Conservation (phyloP, 2,329 filamentous ascomycete species). For the Penicillium corylophilum region DNA sequence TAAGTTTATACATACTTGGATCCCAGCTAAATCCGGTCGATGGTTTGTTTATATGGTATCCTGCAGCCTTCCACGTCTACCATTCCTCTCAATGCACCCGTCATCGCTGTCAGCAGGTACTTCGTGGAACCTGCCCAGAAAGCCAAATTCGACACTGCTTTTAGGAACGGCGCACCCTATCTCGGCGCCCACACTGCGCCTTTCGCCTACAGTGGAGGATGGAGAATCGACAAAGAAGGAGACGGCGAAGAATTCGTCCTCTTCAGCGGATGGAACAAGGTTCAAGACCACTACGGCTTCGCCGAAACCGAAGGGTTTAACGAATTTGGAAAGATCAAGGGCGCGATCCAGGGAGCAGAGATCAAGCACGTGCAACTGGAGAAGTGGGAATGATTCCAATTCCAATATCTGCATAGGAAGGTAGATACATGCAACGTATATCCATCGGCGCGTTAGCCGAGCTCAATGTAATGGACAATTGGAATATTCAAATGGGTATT, state of each 20-base stretch:
- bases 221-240: constrained; percentile 40
- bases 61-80: constrained; percentile 2
- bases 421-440: constrained; percentile 6
- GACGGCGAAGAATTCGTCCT: constrained; percentile 45
- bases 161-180: constrained; percentile 24
- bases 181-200: constrained; percentile 30
- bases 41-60: background rate
- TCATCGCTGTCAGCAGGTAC: constrained; percentile 36
- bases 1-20: constrained; percentile 9
- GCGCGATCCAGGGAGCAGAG: constrained; percentile 25
- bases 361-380: constrained; percentile 26
- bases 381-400: constrained; percentile 13
- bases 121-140: constrained; percentile 27
- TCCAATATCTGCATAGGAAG: background rate
- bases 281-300: constrained; percentile 39
- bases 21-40: background rate
- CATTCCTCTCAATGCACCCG: constrained; percentile 30
- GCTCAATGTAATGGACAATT: constrained; percentile 11
- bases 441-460: background rate
- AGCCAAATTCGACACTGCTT: constrained; percentile 27
- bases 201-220: constrained; percentile 36
- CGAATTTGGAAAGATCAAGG: constrained; percentile 25
- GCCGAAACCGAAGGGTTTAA: constrained; percentile 32
- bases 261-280: constrained; percentile 40
- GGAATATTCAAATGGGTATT: constrained; percentile 26